phyloP scores from a whole-genome alignment of 768 basidiomycete genomes.

The Mycena pura region DNA sequence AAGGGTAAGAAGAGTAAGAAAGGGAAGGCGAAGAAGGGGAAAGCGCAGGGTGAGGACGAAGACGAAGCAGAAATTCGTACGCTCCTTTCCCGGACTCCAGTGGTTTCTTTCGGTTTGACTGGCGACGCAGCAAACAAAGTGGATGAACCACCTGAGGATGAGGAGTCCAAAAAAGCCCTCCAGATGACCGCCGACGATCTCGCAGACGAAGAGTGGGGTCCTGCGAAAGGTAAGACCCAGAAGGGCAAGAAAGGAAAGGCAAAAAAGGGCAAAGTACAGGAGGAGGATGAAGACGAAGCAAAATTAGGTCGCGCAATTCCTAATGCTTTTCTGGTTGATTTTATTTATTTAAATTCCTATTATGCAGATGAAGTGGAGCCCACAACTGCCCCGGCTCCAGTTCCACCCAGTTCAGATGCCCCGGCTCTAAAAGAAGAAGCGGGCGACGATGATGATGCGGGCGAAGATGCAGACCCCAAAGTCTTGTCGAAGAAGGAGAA shows the following conservation, averaged over 20 bases:
- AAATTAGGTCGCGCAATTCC: too few relatives aligned
- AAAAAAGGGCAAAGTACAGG: slow-evolving; percentile 51
- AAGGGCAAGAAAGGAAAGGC: slow-evolving; percentile 65
- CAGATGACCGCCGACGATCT: slow-evolving; percentile 45
- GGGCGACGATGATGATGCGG: slow-evolving; percentile 56
- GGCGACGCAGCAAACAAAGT: slow-evolving; percentile 38
- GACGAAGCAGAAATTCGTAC: slow-evolving; percentile 37
- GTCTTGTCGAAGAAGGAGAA: slow-evolving; percentile 95
- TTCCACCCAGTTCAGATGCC: slow-evolving; percentile 30
- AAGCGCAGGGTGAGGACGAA: slow-evolving; percentile 45
- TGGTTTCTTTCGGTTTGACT: too few relatives aligned
- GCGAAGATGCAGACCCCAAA: slow-evolving; percentile 64
- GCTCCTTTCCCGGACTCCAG: background rate
- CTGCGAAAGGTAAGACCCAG: slow-evolving; percentile 66
- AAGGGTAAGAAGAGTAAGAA: slow-evolving; percentile 72
- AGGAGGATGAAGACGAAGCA: slow-evolving; percentile 43
- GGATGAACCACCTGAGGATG: slow-evolving; percentile 33
- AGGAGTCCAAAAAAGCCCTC: slow-evolving; percentile 32
- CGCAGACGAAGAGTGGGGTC: slow-evolving; percentile 77
- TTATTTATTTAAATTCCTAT: slow-evolving; percentile 21
- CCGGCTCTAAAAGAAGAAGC: slow-evolving; percentile 40
- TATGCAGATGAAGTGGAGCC: slow-evolving; percentile 34
- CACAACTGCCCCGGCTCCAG: slow-evolving; percentile 23
- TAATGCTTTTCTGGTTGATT: background rate
- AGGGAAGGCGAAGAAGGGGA: slow-evolving; percentile 58